Conservation (phyloP, 177 flowering plant species). For the Tripterygium wilfordii region DNA sequence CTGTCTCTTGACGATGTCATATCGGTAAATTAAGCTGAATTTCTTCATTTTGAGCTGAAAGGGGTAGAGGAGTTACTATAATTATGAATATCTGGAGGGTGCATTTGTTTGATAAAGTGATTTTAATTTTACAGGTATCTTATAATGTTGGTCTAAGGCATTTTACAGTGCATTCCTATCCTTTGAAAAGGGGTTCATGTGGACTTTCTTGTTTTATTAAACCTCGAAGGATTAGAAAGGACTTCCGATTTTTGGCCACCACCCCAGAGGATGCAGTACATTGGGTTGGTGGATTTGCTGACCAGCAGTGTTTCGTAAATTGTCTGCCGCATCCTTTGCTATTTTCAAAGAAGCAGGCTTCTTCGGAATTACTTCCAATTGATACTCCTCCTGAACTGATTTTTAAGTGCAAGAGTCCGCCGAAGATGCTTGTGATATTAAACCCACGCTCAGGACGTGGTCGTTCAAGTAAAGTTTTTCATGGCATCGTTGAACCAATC, state of each 20-base stretch:
- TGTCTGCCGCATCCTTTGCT: conserved; percentile 88
- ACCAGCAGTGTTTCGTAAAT: conserved; percentile 85
- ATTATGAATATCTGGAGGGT: too few species aligned
- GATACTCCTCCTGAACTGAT: conserved; percentile 65
- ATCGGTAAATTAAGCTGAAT: conserved; percentile 84
- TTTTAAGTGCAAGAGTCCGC: conserved; percentile 77
- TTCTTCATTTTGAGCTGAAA: conserved; percentile 1
- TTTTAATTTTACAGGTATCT: conserved; percentile 54
- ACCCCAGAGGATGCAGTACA: conserved; percentile 76
- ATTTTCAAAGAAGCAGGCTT: conserved; percentile 74
- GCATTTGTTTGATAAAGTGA: not conserved
- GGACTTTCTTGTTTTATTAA: conserved; percentile 68
- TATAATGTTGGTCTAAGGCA: conserved; percentile 78
- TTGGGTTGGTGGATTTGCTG: conserved; percentile 96
- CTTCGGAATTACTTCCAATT: conserved; percentile 42
- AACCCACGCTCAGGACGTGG: conserved; percentile 98
- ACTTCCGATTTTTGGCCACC: conserved; percentile 79
- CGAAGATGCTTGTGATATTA: conserved; percentile 83
- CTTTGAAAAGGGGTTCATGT: conserved; percentile 56
- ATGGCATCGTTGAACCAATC: conserved; percentile 81
- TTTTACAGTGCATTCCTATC: conserved; percentile 90
- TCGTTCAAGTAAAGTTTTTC: conserved; percentile 95
- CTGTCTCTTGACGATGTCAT: conserved; percentile 74
- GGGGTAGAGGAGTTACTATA: too few species aligned
- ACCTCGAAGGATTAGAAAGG: conserved; percentile 65